Conservation (phyloP, 2,329 filamentous ascomycete genomes). For the Pseudocercospora ulei region DNA sequence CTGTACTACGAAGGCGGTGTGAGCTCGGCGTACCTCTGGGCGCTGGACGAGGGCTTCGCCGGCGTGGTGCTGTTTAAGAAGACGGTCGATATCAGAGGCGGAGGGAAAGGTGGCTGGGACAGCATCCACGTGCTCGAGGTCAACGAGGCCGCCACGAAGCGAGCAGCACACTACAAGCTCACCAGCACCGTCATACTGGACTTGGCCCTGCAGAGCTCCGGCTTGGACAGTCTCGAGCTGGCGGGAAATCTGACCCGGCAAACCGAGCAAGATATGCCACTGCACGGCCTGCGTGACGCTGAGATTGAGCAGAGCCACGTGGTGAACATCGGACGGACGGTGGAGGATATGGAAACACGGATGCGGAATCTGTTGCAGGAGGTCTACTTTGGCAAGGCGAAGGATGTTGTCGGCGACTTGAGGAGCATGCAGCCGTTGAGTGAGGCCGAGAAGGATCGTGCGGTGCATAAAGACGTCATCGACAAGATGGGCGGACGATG, state of each 20-base stretch:
- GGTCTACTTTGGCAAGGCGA: constrained; percentile 98
- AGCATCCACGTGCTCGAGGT: constrained; percentile 98
- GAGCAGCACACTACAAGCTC: constrained; percentile 91
- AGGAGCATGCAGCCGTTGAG: constrained; percentile 77
- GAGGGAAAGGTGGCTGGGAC: constrained; percentile 61
- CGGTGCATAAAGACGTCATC: constrained; percentile 83
- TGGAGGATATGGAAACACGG: constrained; percentile 99
- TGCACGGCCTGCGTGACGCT: constrained; percentile 39
- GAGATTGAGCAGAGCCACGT: constrained; percentile 90
- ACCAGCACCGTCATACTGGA: constrained; percentile 94
- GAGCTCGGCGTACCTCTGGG: constrained; percentile 96
- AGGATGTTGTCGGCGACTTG: constrained; percentile 93
- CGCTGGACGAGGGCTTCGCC: constrained; percentile 93
- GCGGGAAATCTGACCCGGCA: constrained; percentile 97
- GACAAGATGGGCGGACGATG: constrained; percentile 39
- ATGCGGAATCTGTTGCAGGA: constrained; percentile 98
- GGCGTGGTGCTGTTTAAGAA: constrained; percentile 95
- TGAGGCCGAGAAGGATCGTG: constrained; percentile 71
- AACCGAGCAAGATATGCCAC: constrained; percentile 80
- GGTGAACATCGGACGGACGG: constrained; percentile 82
- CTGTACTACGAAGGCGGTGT: constrained; percentile 95
- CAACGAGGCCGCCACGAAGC: constrained; percentile 64
- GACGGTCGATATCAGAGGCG: constrained; percentile 45
- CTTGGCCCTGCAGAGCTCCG: constrained; percentile 57
- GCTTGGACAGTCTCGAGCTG: constrained; percentile 77